These are phyloP conservation scores for Curvularia eragrostidis DNA, from an alignment of 2,329 filamentous ascomycete genomes.

Conservation along the genomic window DNA sequence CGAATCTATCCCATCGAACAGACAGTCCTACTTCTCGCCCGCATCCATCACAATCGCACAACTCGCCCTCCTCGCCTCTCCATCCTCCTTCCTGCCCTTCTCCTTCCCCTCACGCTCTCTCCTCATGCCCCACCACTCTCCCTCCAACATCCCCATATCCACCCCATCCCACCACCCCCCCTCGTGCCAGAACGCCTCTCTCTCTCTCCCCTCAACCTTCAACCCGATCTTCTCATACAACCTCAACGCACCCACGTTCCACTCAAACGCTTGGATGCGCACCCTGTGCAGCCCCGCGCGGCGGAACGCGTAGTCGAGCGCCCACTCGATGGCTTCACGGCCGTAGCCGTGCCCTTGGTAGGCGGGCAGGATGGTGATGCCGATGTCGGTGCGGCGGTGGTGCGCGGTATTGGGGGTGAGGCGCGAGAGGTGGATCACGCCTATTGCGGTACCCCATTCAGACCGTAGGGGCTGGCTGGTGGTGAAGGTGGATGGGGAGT, in stretches of 20 bases:
- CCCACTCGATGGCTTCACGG: slow-evolving; percentile 57
- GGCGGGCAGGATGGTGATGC: slow-evolving; percentile 45
- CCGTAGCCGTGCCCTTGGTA: slow-evolving; percentile 56
- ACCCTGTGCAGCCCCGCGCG: slow-evolving; percentile 56
- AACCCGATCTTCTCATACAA: slow-evolving; percentile 58
- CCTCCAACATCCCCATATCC: slow-evolving; percentile 35
- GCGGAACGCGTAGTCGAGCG: slow-evolving; percentile 56
- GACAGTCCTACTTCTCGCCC: neutral
- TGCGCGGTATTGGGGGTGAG: slow-evolving; percentile 30
- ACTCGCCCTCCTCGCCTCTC: neutral
- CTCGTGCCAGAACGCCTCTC: slow-evolving; percentile 55
- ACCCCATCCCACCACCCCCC: slow-evolving; percentile 50
- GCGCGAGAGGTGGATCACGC: slow-evolving; percentile 23
- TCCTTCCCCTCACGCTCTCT: neutral
- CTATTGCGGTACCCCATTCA: slow-evolving; percentile 17
- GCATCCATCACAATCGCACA: neutral
- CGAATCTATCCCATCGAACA: neutral
- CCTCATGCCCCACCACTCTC: slow-evolving; percentile 31
- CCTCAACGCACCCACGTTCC: slow-evolving; percentile 52
- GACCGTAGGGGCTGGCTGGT: neutral
- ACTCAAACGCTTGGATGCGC: slow-evolving; percentile 51
- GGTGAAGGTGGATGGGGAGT: neutral
- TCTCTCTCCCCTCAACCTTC: slow-evolving; percentile 51
- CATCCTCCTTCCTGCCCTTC: neutral
- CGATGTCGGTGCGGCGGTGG: slow-evolving; percentile 54